Evolutionary conservation across 208 protist genomes (phyloP), one percentile per base, ranked within the genome.

Genomic region (Phytomonas sp.): DNA sequence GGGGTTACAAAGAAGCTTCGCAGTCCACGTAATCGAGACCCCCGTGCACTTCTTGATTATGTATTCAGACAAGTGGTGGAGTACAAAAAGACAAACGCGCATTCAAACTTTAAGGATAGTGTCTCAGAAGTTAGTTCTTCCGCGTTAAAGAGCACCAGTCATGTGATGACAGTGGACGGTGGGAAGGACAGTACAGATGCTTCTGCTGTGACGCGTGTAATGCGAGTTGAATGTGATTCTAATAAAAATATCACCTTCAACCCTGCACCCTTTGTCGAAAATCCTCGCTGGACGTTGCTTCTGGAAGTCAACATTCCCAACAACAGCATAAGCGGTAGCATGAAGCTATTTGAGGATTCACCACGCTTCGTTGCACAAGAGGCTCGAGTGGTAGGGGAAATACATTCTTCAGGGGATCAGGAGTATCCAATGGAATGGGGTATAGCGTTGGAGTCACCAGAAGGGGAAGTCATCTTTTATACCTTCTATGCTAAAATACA

Each of bases 31-130:
- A 94, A 93, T 74, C 85, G 88, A 70, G 90, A 97, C 70, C 88
- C 87, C 26, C 83, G 88, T 33, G 86, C 95, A 26, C 82, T 98
- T 69, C 83, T 98, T 60, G 90, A 97, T 71, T 94, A 96, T 71
- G 77, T 98, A 4, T 97, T 98, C 64, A 88, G 85, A 23, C 91
- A 98, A 70, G 82, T 98, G n/a, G 87, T 95, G 19, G 81, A 95
- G 59, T 97, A 94, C 79, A 97, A 97, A 72, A 97, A 95, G 73
- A 78, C 84, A 5, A 95, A 86, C 78, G 70, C 52, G 29, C 73
- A 73, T 42, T 36, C 63, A 0, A 34, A 23, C n/a, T 66, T 33
- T 30, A 65, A 69, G 16, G 65, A 73, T 63, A 37, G 29, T 7
- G 29, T 29, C 16, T 56, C 45, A 23, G 45, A 56, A 56, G 16